These are phyloP conservation scores for Penicillium silybi DNA, from an alignment of 495 filamentous ascomycete genomes.

Conservation along the genomic window DNA sequence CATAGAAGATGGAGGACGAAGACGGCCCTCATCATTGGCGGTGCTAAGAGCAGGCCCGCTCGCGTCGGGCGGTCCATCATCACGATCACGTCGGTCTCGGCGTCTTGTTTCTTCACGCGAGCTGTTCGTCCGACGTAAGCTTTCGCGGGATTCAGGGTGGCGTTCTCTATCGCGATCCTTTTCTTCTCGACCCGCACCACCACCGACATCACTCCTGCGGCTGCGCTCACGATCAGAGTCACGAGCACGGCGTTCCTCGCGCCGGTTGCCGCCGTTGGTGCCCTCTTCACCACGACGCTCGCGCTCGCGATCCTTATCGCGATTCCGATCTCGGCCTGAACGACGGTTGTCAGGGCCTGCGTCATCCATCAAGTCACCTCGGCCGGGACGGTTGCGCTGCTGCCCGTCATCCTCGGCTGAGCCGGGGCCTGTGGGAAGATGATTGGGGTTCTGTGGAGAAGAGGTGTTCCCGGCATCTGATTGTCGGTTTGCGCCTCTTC, in stretches of 20 bases:
- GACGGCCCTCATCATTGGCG: slow-evolving; percentile 31
- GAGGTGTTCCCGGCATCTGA: slow-evolving; percentile 20
- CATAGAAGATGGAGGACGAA: slow-evolving; percentile 37
- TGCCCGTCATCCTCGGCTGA: slow-evolving; percentile 23
- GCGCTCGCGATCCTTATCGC: slow-evolving; percentile 27
- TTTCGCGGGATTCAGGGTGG: slow-evolving; percentile 28
- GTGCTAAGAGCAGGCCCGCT: slow-evolving; percentile 11
- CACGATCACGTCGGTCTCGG: slow-evolving; percentile 40
- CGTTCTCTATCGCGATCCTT: slow-evolving; percentile 21
- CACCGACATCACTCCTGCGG: slow-evolving; percentile 34
- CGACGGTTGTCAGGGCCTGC: slow-evolving; percentile 25
- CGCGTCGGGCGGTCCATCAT: slow-evolving; percentile 16
- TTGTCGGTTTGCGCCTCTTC: slow-evolving; percentile 36
- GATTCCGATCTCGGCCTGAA: slow-evolving; percentile 14
- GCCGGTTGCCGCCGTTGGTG: slow-evolving; percentile 22
- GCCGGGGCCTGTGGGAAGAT: slow-evolving; percentile 26
- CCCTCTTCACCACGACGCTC: slow-evolving; percentile 26
- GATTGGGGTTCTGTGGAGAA: slow-evolving; percentile 26
- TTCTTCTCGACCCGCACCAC: slow-evolving; percentile 30
- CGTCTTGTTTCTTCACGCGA: slow-evolving; percentile 40
- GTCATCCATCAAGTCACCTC: slow-evolving; percentile 34
- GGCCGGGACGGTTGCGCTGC: slow-evolving; percentile 14
- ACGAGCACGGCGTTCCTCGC: slow-evolving; percentile 36
- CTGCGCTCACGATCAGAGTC: slow-evolving; percentile 39
- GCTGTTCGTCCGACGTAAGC: slow-evolving; percentile 30